These are phyloP conservation scores for Plasmopara halstedii DNA, from an alignment of 352 stramenopile genomes.

Conservation along the genomic window DNA sequence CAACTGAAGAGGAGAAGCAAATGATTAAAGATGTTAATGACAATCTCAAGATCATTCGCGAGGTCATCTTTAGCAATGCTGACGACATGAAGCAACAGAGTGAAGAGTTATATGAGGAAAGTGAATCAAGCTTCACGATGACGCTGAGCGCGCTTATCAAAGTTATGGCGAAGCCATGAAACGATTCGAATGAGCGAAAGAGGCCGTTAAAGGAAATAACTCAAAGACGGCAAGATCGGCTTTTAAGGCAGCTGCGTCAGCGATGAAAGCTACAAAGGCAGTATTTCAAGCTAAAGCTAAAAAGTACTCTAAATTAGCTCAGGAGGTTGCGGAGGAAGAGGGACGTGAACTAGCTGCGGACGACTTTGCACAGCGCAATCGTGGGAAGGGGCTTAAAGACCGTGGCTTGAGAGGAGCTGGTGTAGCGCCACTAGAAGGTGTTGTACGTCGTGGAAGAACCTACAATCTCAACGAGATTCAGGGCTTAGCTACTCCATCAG, in stretches of 20 bases:
- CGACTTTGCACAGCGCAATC: neutral
- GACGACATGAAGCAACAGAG: no score
- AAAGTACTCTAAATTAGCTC: neutral
- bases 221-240: neutral
- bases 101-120: no score
- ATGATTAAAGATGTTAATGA: no score
- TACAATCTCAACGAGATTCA: neutral
- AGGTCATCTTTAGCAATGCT: no score
- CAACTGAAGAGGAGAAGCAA: no score
- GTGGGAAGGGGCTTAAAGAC: neutral
- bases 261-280: neutral
- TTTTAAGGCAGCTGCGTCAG: slow-evolving; percentile 1
- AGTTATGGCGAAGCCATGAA: slow-evolving; percentile 5
- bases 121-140: slow-evolving; percentile 2
- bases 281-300: neutral
- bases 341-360: no score
- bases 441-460: neutral
- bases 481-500: neutral
- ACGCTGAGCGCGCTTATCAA: slow-evolving; percentile 3
- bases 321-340: neutral
- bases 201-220: neutral
- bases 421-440: neutral
- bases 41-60: no score
- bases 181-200: slow-evolving; percentile 1
- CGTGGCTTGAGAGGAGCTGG: neutral